Evolutionary conservation across 345 rosid genomes (phyloP).

Genomic region (Hevea brasiliensis): DNA sequence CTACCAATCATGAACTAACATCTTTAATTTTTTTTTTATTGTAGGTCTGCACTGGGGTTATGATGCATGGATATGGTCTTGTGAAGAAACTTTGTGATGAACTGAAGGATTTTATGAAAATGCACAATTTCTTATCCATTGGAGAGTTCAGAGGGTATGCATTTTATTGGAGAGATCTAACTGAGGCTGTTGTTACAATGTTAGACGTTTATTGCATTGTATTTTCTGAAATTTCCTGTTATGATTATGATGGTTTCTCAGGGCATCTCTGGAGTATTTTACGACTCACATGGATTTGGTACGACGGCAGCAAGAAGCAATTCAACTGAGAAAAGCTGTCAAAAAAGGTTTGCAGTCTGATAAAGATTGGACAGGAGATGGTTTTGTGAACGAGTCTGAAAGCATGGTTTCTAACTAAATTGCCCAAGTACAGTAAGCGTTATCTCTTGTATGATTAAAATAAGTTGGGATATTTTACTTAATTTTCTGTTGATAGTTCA

Average conservation of each 20-base stretch:
- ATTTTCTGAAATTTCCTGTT: background rate
- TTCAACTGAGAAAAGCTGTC: slow-evolving; percentile 68
- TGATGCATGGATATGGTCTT: slow-evolving; percentile 95
- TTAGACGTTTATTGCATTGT: background rate
- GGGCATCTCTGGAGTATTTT: slow-evolving; percentile 81
- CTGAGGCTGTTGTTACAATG: background rate
- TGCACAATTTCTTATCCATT: slow-evolving; percentile 72
- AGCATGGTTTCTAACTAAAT: slow-evolving; percentile 91
- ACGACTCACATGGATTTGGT: slow-evolving; percentile 90
- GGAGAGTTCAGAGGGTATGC: slow-evolving; percentile 94
- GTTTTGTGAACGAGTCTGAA: slow-evolving; percentile 85
- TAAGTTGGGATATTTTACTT: background rate
- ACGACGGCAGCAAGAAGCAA: slow-evolving; percentile 77
- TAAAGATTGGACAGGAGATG: slow-evolving; percentile 98
- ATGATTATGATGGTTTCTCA: slow-evolving; percentile 20
- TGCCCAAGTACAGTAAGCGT: slow-evolving; percentile 18
- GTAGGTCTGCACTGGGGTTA: slow-evolving; percentile 95
- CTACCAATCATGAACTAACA: background rate
- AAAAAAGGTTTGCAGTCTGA: slow-evolving; percentile 82
- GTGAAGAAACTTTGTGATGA: slow-evolving; percentile 80
- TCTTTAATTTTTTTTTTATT: background rate
- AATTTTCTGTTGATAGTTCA: slow-evolving; percentile 2
- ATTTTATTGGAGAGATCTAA: background rate
- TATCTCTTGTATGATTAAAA: slow-evolving; percentile 15
- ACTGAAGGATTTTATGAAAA: slow-evolving; percentile 84